Evolutionary conservation across 2,329 filamentous ascomycete species (phyloP), one percentile per base, ranked within the genome.

Genomic region (Fusarium fujikuroi): DNA sequence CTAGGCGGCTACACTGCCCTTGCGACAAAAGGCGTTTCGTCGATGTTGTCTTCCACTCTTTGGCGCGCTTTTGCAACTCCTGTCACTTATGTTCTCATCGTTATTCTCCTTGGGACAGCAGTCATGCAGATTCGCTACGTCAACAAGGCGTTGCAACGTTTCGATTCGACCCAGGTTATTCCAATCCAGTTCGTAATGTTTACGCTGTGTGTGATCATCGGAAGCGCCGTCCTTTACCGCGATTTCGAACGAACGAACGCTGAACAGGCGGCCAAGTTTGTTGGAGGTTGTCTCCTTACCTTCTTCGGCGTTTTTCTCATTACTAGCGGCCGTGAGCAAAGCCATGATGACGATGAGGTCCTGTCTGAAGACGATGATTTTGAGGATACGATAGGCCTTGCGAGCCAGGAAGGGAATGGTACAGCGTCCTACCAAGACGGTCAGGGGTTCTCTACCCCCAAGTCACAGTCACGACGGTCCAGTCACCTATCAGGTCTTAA

Each of bases 241-340:
- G 96, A 99, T 81, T 99, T 99, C 78, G 93, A 98, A 81, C 91
- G 92, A 46, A 93, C 94, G 12, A 93, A 91, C 0, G 83, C 87
- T 36, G 87, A 91, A 53, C 93, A 94, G 77, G 93, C 93, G 5
- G 84, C 86, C 63, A 97, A 97, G 77, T 99, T 99, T 79, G 84
- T 97, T 18, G 94, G 93, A 28, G 96, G 96, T 42, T 99, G 96
- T 82, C 86, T 94, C 9, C 84, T 99, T 73, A 99, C 96, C 2
- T 99, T 99, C 81, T 91, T 95, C 67, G 96, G 96, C 15, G 96
- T 99, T n/a, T 98, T 96, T 83, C 89, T 98, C 75, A 98, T 99
- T 79, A 98, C 96, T 3, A 97, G 93, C 77, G 95, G 94, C 60
- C 88, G 95, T 75, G 85, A 88, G 57, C 84, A 86, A 16, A 88